Percentiles rank a stretch among this genome's conserved stretches.
phyloP scores from a whole-genome alignment of 768 basidiomycete genomes.

The Boletus fagicola region DNA sequence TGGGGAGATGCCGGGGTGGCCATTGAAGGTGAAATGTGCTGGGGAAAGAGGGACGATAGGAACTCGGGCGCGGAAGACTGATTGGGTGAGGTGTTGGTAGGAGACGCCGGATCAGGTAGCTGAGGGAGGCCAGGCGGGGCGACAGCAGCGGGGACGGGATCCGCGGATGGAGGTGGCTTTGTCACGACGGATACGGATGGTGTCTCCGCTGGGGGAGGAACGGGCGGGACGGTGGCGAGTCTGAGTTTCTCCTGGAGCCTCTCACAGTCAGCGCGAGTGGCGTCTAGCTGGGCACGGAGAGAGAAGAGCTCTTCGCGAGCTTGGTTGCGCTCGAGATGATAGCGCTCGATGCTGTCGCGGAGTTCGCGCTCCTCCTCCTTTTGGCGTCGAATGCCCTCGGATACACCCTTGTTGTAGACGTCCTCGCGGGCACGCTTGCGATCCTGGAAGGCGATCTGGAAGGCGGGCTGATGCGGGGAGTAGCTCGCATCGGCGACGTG shows the following conservation, averaged over 20 bases:
- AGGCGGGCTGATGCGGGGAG: conserved; percentile 37
- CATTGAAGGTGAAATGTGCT: conserved; percentile 25
- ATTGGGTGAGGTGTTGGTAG: conserved; percentile 9
- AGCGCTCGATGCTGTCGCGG: conserved; percentile 34
- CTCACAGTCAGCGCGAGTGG: conserved; percentile 34
- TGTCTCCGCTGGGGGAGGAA: not conserved
- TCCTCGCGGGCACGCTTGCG: conserved; percentile 40
- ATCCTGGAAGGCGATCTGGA: conserved; percentile 41
- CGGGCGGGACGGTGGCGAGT: not conserved
- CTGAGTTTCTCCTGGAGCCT: conserved; percentile 30
- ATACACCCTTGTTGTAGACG: conserved; percentile 38
- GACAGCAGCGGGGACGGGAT: not conserved
- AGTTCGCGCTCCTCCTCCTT: conserved; percentile 38
- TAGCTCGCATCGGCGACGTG: conserved; percentile 41
- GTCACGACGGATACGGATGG: not conserved
- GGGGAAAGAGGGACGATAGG: conserved; percentile 19
- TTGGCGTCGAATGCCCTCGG: conserved; percentile 41
- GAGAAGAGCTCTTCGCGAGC: conserved; percentile 32
- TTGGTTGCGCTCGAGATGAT: conserved; percentile 37
- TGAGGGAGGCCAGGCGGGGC: conserved; percentile 9
- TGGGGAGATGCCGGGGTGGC: conserved; percentile 35
- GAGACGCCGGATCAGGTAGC: not conserved
- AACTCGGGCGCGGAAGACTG: conserved; percentile 19
- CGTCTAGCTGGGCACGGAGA: conserved; percentile 35
- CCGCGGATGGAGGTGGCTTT: conserved; percentile 8